Evolutionary conservation across 1,139 yeast genomes (phyloP), one percentile per base, ranked within the genome.

Genomic region (Debaryomycetaceae sp.): DNA sequence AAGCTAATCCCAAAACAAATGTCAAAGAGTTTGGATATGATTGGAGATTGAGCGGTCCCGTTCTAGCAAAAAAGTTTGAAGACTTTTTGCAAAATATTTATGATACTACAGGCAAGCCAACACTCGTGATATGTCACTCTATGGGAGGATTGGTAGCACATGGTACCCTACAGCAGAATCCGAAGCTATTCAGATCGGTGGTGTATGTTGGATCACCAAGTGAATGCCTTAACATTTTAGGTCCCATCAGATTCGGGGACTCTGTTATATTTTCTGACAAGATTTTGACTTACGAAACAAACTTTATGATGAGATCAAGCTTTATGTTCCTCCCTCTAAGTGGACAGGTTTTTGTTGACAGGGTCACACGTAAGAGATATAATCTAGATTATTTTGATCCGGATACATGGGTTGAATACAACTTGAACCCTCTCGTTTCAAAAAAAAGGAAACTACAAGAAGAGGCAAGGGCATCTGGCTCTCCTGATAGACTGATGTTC

Each of bases 111-210:
- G 70, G 76, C 6, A 75, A 76, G 46, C 87, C 86, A 4, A 73
- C 83, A 0, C 63, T 83, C 19, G 80, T 89, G 0, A 79, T 89
- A 41, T 94, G 94, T 0, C 97, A 89, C 59, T 87, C 96, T 0
- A 88, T 89, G 96, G 97, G 97, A 38, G 97, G 97, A 0, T 56
- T 89, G 17, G 74, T 89, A 16, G 81, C 95, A 0, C 96, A 87
- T 53, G 84, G 84, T 41, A 86, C 87, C 0, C 67, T 89, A 70
- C 86, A 83, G 42, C 65, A 67, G 35, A 75, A 80, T 41, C 91
- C 96, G 0, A 66, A 74, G 8, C 60, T 87, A 33, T 76, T 89
- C 53, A 67, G 92, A 44, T 91, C 92, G 0, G 53, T 89, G 1
- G 59, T 89, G 2, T 89, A 87, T 53, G 94, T 80, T 2, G 97